These are phyloP conservation scores for Leishmania aethiopica DNA, from an alignment of 208 protist species.

Conservation along the genomic window DNA sequence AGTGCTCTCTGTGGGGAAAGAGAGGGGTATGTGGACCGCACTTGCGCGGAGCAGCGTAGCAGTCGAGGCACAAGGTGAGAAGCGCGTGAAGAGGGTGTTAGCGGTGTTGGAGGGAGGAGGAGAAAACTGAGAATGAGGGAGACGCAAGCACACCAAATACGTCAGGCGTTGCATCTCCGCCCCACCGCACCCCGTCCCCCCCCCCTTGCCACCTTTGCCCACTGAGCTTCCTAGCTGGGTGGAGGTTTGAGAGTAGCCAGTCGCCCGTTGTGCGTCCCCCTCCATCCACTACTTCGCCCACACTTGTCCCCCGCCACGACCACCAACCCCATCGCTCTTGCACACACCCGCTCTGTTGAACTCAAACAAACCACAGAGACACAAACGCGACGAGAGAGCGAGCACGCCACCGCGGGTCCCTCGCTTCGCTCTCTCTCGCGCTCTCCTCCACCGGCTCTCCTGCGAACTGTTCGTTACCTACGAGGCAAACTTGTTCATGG, in stretches of 20 bases:
- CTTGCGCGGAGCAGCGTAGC: neutral
- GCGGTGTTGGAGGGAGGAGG: neutral
- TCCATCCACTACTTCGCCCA: neutral
- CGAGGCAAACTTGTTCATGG: constrained; percentile 77
- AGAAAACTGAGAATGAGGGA: neutral
- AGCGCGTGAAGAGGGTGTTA: neutral
- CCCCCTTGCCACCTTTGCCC: neutral
- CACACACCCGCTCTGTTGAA: neutral
- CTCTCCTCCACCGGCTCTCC: neutral
- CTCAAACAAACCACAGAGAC: neutral
- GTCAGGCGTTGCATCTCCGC: neutral
- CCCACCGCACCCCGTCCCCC: neutral
- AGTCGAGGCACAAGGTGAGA: neutral
- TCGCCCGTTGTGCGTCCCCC: neutral
- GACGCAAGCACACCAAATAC: neutral
- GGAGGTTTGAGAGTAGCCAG: neutral
- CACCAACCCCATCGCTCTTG: neutral
- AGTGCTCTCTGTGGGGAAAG: neutral
- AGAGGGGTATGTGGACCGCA: too few species aligned
- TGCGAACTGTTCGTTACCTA: constrained; percentile 14
- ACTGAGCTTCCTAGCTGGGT: neutral
- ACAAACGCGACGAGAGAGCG: neutral
- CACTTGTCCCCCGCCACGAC: neutral
- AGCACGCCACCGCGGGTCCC: neutral
- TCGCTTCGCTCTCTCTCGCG: neutral